Conservation (phyloP, 148 eudicot genomes). For the Rhododendron henanense region DNA sequence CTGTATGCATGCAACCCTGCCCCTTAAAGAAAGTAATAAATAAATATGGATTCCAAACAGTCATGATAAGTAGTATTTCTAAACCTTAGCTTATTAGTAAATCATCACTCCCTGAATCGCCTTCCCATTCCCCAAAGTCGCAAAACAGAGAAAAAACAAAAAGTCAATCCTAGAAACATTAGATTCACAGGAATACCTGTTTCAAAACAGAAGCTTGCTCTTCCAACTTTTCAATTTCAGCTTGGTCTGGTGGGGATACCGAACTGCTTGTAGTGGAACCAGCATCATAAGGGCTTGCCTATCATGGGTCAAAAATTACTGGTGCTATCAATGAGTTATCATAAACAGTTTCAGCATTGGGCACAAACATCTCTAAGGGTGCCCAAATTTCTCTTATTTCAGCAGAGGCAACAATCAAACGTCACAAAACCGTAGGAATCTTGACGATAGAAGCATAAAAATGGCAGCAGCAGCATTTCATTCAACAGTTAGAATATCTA, state of each 20-base stretch:
- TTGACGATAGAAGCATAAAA: neutral
- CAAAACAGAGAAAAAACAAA: neutral
- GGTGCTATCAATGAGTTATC: neutral
- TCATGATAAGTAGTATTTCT: neutral
- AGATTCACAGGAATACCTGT: constrained; percentile 39
- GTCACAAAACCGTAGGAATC: neutral
- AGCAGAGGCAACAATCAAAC: neutral
- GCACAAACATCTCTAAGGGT: neutral
- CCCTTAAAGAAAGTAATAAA: neutral
- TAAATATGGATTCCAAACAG: neutral
- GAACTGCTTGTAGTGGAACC: constrained; percentile 36
- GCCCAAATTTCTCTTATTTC: neutral
- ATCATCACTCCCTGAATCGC: neutral
- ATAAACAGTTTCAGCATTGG: neutral
- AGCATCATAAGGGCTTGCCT: constrained; percentile 34
- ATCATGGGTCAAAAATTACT: neutral
- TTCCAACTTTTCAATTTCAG: constrained; percentile 60
- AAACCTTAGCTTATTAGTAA: neutral
- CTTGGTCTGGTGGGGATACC: constrained; percentile 41
- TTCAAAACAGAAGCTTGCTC: constrained; percentile 52
- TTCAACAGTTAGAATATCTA: neutral
- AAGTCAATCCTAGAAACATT: neutral
- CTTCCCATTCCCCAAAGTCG: neutral
- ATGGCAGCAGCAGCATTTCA: neutral
- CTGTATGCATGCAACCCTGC: neutral